Evolutionary conservation across 176 grass and related monocot species (phyloP), one percentile per base, ranked within the genome.

Genomic region (Eleusine indica): DNA sequence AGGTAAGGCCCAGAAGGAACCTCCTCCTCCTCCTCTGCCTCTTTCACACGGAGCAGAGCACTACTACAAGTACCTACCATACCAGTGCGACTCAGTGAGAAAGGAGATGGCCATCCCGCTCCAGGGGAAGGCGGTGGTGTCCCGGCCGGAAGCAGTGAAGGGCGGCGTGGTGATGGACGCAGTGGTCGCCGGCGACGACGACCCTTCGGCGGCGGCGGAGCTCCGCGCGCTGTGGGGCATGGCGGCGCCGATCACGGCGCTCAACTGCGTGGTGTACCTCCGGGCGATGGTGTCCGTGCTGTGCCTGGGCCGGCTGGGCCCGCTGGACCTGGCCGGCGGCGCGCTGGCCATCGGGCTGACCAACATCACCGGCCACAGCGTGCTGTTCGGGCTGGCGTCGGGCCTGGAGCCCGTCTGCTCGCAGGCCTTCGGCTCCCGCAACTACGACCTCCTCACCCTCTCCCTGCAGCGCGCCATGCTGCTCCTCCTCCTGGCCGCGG

Each of bases 351-450:
- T 99, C 80, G 96, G 96, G 3, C 94, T 99, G 60, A 99, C 93
- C 22, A 99, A 99, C 91, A 99, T 99, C 72, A 99, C 96, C 0
- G 96, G 96, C 35, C 94, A 96, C 86, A 95, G 93, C 66, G 93
- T 99, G 52, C 83, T 99, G 10, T 93, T 99, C 74, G 96, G 96
- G 44, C 93, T 99, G 2, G 96, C 96, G 0, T 99, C 96, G 3
- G 93, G 93, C 1, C 85, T 99, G 1, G 96, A 99, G 77, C 96
- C 96, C 13, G 89, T 99, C 0, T 99, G 96, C 57, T 80, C 91
- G 15, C 93, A 99, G 82, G 91, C 93, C 12, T 99, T 91, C 70
- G 96, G 96, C 1, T 99, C 96, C 17, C 73, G 89, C 51, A 99
- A 99, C 83, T 87, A 90, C 73, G 87, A 93, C 17, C 86, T 99